Evolutionary conservation across 768 basidiomycete genomes (phyloP), one percentile per base, ranked within the genome.

Genomic region (Mycena metata): DNA sequence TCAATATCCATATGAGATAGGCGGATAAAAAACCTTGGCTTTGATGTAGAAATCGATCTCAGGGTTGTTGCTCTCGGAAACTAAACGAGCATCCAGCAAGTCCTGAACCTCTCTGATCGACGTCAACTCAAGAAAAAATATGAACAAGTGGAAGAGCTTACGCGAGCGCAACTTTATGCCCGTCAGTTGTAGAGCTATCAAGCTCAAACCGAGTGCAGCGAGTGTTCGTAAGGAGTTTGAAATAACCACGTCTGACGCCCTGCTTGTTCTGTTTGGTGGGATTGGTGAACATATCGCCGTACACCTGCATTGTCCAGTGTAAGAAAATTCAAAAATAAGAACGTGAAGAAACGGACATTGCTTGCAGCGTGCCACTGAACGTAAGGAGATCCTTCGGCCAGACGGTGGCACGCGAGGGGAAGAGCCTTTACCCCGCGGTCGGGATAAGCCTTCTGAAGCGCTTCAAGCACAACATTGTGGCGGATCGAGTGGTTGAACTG

Each of bases 151-250:
- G 43, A 50, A 23, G 33, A 52, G 43, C 45, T 15, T 60, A 47
- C 45, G 35, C 35, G 2, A 60, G 33, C 23, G 46, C 59, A 60
- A 47, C 35, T 24, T 16, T 47, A 36, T 49, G 36, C 23, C 47
- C 46, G 11, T 3, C 50, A 33, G 39, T 36, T 23, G 23, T 26
- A 11, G 24, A 15, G n/a, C 36, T 24, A 12, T 62, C 36, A 52
- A 62, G 50, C 19, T 42, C 30, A 62, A 52, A 30, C 35, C 50
- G 42, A 30, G 60, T 62, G 60, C 60, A 62, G 8, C 60, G 50
- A 21, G 50, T 62, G 60, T 62, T 62, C 33, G 59, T 47, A 23
- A 60, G 59, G 46, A 60, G 59, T 47, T 60, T 47, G 46, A 60
- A 60, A 43, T 58, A 58, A 23, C 56, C 56, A 45, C 56, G 56